Base-by-base conservation (phyloP, 1,284 basidiomycete genomes). In the Pseudozyma hubeiensis region DNA sequence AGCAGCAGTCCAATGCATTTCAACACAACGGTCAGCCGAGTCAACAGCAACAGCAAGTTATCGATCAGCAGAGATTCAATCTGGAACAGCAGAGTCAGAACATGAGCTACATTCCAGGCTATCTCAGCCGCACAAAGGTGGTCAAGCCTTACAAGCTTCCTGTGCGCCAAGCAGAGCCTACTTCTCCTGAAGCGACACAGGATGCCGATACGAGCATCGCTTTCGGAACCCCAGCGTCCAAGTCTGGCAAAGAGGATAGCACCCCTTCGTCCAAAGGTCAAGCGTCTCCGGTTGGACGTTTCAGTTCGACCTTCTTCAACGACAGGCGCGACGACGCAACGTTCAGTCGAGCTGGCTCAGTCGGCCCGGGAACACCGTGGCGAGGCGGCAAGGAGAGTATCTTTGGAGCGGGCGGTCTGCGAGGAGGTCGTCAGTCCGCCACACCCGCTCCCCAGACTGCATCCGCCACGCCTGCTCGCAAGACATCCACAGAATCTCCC, bases 251-350 rank as follows among this genome's bases (percentile, higher is more conserved):
- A 29, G 75, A 79, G 19, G 67, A 66, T 17, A 53, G 51, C 51
- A 52, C 60, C 9, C 57, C 69, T 17, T 60, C 77, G 30, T 62
- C 54, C 41, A 64, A 56, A 34, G 68, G 67, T 33, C 54, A 73
- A 40, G 24, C 68, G 1, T 77, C 78, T 6, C 76, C 78, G 0
- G 64, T 59, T 3, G 65, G 68, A 19, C 64, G 74, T 11, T 80
- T 80, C 60, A 72, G 66, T 55, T 80, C 78, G 33, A 75, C 65
- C 44, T 80, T 80, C 48, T 80, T 80, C 61, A 70, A 76, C 52
- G 60, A 64, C 19, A 60, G 65, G 52, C 75, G 66, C 16, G 71
- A 66, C 19, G 66, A 66, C 17, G 64, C 64, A 29, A 61, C 64
- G 3, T 57, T 65, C 47, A 54, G 61, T 45, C 62, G 62, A 7